phyloP scores from a whole-genome alignment of 2,329 filamentous ascomycete genomes.

The Xylariaceae sp. region DNA sequence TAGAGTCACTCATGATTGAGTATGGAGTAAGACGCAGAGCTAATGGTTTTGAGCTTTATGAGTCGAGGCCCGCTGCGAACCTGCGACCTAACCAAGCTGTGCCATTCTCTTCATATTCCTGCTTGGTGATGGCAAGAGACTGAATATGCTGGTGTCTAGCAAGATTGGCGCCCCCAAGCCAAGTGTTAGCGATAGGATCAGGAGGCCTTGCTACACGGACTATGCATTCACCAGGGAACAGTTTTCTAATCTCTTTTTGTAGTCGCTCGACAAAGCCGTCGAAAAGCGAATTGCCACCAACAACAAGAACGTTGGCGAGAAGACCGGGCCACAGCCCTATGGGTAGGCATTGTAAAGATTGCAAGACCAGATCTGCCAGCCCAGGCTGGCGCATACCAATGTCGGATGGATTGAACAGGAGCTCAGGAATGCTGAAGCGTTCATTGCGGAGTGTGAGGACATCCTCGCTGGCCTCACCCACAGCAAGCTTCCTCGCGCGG shows the following conservation, averaged over 20 bases:
- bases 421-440: slow-evolving; percentile 86
- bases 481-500: slow-evolving; percentile 53
- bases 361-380: slow-evolving; percentile 79
- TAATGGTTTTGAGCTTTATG: slow-evolving; percentile 17
- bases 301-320: slow-evolving; percentile 84
- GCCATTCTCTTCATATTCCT: slow-evolving; percentile 90
- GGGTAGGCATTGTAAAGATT: slow-evolving; percentile 76
- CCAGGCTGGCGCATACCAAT: slow-evolving; percentile 85
- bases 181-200: slow-evolving; percentile 80
- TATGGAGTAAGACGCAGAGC: not conserved
- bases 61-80: slow-evolving; percentile 57
- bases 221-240: slow-evolving; percentile 76
- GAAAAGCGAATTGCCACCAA: slow-evolving; percentile 83
- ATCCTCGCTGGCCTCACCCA: slow-evolving; percentile 68
- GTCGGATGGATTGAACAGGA: slow-evolving; percentile 86
- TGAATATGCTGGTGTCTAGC: slow-evolving; percentile 72
- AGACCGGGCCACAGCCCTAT: slow-evolving; percentile 84
- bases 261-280: slow-evolving; percentile 82
- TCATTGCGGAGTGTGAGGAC: slow-evolving; percentile 88
- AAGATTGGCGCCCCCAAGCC: slow-evolving; percentile 82
- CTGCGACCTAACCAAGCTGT: slow-evolving; percentile 74
- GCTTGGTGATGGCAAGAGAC: slow-evolving; percentile 76
- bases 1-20: not conserved
- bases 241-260: slow-evolving; percentile 73
- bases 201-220: slow-evolving; percentile 73